Percentiles rank a stretch among this genome's conserved stretches.
phyloP scores from a whole-genome alignment of 371 early-diverging fungal species.

The Lichtheimia ornata region DNA sequence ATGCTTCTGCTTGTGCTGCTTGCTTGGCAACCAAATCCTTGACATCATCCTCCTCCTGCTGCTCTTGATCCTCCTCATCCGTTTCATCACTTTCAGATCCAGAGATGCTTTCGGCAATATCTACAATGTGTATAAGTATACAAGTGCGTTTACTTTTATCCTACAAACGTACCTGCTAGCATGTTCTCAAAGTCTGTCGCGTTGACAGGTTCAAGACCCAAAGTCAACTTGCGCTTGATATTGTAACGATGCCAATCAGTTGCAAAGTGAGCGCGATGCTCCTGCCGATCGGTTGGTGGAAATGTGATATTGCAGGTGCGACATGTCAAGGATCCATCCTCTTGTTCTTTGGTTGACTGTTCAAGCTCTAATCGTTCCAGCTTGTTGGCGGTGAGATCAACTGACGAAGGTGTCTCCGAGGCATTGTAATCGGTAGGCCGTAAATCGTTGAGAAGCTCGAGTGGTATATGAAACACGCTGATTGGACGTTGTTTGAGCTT shows the following conservation, averaged over 20 bases:
- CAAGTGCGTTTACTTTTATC: neutral
- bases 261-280: slow-evolving; percentile 88
- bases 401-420: neutral
- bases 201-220: slow-evolving; percentile 76
- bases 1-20: slow-evolving; percentile 29
- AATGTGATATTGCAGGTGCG: slow-evolving; percentile 89
- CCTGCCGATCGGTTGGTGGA: slow-evolving; percentile 63
- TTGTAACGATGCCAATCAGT: slow-evolving; percentile 97
- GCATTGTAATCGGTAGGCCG: slow-evolving; percentile 22
- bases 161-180: slow-evolving; percentile 51
- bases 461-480: slow-evolving; percentile 28
- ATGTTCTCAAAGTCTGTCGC: slow-evolving; percentile 80
- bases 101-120: slow-evolving; percentile 52
- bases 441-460: slow-evolving; percentile 23
- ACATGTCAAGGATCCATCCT: slow-evolving; percentile 45
- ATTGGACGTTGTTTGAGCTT: slow-evolving; percentile 13
- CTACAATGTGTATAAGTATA: slow-evolving; percentile 12
- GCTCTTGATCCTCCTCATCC: slow-evolving; percentile 18
- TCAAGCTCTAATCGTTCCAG: slow-evolving; percentile 7
- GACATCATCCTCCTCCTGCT: slow-evolving; percentile 17
- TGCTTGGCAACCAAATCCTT: slow-evolving; percentile 44
- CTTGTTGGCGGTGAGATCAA: neutral
- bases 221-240: slow-evolving; percentile 87
- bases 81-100: slow-evolving; percentile 38
- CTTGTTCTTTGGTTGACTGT: neutral